Evolutionary conservation across 2,329 filamentous ascomycete species (phyloP), one percentile per base, ranked within the genome.

Genomic region (Kalaharituber pfeilii): DNA sequence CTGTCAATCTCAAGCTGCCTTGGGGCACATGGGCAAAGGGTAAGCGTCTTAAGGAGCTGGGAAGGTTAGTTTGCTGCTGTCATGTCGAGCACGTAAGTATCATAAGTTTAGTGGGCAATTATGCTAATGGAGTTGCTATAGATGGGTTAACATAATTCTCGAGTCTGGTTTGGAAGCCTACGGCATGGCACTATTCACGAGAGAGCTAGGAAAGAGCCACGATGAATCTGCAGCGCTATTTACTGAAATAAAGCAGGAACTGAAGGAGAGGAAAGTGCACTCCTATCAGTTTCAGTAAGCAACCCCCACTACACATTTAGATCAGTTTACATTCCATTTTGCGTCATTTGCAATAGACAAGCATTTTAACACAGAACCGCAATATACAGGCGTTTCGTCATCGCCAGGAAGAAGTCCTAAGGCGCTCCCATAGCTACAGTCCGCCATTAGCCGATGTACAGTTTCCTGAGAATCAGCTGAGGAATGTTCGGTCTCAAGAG

Each of bases 101-200:
- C n/a, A n/a, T n/a, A n/a, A n/a, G n/a, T n/a, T n/a, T n/a, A n/a
- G n/a, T n/a, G n/a, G n/a, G n/a, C n/a, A n/a, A n/a, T n/a, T n/a
- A n/a, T n/a, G n/a, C n/a, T n/a, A n/a, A n/a, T n/a, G n/a, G n/a
- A n/a, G n/a, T n/a, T 36, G 9, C 30, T 36, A 9, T n/a, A 36
- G 30, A n/a, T 36, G 30, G 30, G n/a, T 36, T n/a, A 9, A 9
- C 30, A 36, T 52, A 18, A n/a, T 52, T n/a, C 36, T 36, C 29
- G 33, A 56, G 27, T 50, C 51, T 4, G 55, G 50, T 18, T 50
- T 54, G 22, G 44, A 55, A 11, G 55, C 53, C 1, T 56, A 59
- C 25, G 33, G 28, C 13, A 20, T 57, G 18, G 51, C 53, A 5
- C 28, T 54, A 13, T 50, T 59, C 4, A 59, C 56, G 13, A 27